A percentile compares a stretch with the other conserved stretches of the same genome.
Conservation (phyloP, 1,139 yeast species). For the Sugiyamaella xylanicola region DNA sequence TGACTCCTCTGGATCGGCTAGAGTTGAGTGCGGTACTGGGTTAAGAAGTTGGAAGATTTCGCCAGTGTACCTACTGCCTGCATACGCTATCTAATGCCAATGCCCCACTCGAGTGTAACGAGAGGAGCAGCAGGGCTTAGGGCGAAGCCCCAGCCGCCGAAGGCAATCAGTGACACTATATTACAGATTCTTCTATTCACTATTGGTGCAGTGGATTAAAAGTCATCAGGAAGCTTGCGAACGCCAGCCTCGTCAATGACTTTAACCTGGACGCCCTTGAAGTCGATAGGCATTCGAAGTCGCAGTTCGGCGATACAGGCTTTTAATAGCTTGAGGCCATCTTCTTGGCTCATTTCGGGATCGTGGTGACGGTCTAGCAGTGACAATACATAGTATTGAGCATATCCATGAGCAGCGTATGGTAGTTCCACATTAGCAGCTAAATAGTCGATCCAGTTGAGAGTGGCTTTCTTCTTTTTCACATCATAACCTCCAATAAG, state of each 20-base stretch:
- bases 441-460: conserved; percentile 90
- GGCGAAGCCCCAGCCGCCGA: neutral
- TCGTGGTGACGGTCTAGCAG: conserved; percentile 88
- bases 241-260: conserved; percentile 62
- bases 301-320: conserved; percentile 77
- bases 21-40: neutral
- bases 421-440: conserved; percentile 92
- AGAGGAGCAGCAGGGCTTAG: neutral
- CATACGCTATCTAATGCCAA: too few relatives aligned
- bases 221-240: conserved; percentile 49
- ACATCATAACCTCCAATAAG: conserved; percentile 83
- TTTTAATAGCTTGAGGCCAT: conserved; percentile 74
- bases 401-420: conserved; percentile 96
- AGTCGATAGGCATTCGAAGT: conserved; percentile 92
- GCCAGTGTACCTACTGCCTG: too few relatives aligned
- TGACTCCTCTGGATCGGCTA: neutral
- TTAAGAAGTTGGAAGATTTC: too few relatives aligned
- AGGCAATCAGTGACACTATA: too few relatives aligned
- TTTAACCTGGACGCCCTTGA: conserved; percentile 80
- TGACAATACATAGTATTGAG: conserved; percentile 90
- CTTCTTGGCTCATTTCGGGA: conserved; percentile 72
- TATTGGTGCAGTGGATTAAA: conserved; percentile 17
- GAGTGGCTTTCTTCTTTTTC: conserved; percentile 61
- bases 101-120: neutral
- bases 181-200: neutral